Conservation (phyloP, 192 early-diverging fungal genomes). For the Gryganskiella cystojenkinii region DNA sequence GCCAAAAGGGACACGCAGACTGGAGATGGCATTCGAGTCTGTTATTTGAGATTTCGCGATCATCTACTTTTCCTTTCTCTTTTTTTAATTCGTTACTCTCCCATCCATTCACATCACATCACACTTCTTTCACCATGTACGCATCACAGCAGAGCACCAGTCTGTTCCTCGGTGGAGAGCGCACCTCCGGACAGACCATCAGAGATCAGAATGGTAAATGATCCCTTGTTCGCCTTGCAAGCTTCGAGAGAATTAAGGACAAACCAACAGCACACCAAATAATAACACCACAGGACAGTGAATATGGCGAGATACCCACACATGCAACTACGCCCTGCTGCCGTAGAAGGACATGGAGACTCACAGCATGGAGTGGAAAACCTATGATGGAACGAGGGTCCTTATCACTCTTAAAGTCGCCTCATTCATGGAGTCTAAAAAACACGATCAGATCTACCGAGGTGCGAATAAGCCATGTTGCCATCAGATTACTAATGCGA, state of each 20-base stretch:
- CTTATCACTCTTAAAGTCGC: too few relatives aligned
- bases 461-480: too few relatives aligned
- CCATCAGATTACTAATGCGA: not conserved
- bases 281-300: too few relatives aligned
- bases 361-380: too few relatives aligned
- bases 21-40: not conserved
- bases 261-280: too few relatives aligned
- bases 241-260: too few relatives aligned
- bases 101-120: not conserved
- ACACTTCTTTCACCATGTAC: conserved; percentile 52
- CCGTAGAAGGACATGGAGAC: too few relatives aligned
- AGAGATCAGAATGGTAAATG: conserved; percentile 96
- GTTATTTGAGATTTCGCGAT: not conserved
- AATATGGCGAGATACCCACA: too few relatives aligned
- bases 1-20: not conserved
- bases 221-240: too few relatives aligned
- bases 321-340: not conserved
- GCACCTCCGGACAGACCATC: conserved; percentile 92
- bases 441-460: too few relatives aligned
- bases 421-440: too few relatives aligned
- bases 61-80: conserved; percentile 3
- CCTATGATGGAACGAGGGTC: too few relatives aligned
- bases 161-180: conserved; percentile 87
- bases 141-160: conserved; percentile 58
- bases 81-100: not conserved